A percentile compares a stretch with the other conserved stretches of the same genome.
phyloP scores from a whole-genome alignment of 2,329 filamentous ascomycete species.

The Colletotrichum agaves region DNA sequence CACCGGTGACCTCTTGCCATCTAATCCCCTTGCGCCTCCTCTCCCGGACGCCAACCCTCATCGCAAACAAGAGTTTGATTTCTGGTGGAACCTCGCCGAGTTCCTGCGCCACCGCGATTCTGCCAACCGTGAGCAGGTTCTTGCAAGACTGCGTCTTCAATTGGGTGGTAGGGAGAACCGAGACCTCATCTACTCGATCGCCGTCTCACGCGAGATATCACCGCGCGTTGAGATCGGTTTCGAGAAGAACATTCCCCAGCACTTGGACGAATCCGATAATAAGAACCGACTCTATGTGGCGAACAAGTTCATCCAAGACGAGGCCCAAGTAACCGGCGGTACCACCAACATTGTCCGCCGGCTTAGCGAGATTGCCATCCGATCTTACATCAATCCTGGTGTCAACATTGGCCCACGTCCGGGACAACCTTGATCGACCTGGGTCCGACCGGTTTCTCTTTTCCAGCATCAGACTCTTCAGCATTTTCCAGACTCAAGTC shows the following conservation, averaged over 20 bases:
- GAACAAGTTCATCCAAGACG: slow-evolving; percentile 75
- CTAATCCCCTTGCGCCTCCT: slow-evolving; percentile 65
- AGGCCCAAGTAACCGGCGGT: slow-evolving; percentile 71
- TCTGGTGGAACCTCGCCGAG: slow-evolving; percentile 83
- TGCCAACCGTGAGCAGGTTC: slow-evolving; percentile 71
- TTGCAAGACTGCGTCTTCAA: slow-evolving; percentile 74
- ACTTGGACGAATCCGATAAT: slow-evolving; percentile 73
- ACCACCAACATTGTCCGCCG: slow-evolving; percentile 78
- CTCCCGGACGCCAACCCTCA: slow-evolving; percentile 63
- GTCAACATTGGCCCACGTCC: slow-evolving; percentile 51
- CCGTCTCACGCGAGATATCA: slow-evolving; percentile 79
- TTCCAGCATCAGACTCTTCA: slow-evolving; percentile 22
- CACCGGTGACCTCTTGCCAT: slow-evolving; percentile 72
- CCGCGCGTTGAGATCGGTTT: slow-evolving; percentile 71
- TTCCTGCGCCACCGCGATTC: slow-evolving; percentile 69
- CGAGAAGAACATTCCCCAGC: slow-evolving; percentile 65
- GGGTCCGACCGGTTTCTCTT: not conserved
- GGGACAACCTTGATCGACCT: slow-evolving; percentile 12
- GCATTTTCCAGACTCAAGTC: slow-evolving; percentile 29
- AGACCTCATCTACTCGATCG: slow-evolving; percentile 90
- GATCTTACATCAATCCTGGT: slow-evolving; percentile 67
- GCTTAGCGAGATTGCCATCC: slow-evolving; percentile 73
- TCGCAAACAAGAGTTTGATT: slow-evolving; percentile 74
- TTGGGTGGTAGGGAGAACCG: slow-evolving; percentile 86
- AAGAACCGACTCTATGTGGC: slow-evolving; percentile 75